These are phyloP conservation scores for Glutinoglossum americanum DNA, from an alignment of 495 filamentous ascomycete species.

Conservation along the genomic window DNA sequence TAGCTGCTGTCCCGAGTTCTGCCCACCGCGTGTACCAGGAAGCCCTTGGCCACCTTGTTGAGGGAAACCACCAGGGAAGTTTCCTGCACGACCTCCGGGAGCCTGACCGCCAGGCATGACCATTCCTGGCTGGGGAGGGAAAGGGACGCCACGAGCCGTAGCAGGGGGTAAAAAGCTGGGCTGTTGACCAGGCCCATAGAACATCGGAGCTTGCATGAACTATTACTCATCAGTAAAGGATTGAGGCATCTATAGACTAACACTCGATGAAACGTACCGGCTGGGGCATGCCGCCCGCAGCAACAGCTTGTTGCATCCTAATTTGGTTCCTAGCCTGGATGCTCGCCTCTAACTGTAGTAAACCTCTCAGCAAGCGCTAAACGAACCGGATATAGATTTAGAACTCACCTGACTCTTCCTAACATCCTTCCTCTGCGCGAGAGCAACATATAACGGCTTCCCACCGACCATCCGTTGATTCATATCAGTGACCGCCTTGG, in stretches of 20 bases:
- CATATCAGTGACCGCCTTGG: slow-evolving; percentile 96
- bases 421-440: slow-evolving; percentile 98
- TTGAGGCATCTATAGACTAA: not conserved
- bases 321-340: slow-evolving; percentile 98
- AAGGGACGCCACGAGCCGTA: slow-evolving; percentile 56
- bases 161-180: slow-evolving; percentile 45
- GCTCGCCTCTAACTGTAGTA: slow-evolving; percentile 61
- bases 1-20: slow-evolving; percentile 49
- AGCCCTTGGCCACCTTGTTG: slow-evolving; percentile 39
- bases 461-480: slow-evolving; percentile 96
- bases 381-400: not conserved
- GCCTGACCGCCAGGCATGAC: slow-evolving; percentile 56
- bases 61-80: slow-evolving; percentile 59
- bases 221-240: slow-evolving; percentile 6
- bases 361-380: not conserved
- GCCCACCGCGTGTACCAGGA: slow-evolving; percentile 52
- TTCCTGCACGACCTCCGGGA: slow-evolving; percentile 50
- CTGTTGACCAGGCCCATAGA: slow-evolving; percentile 73
- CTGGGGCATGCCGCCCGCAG: slow-evolving; percentile 76
- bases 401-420: slow-evolving; percentile 60
- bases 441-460: slow-evolving; percentile 94
- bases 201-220: slow-evolving; percentile 68
- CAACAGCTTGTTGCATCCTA: slow-evolving; percentile 91
- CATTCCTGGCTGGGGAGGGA: slow-evolving; percentile 63
- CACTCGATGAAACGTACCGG: slow-evolving; percentile 26